Conservation (phyloP, 2,329 filamentous ascomycete genomes). For the Xylaria multiplex region DNA sequence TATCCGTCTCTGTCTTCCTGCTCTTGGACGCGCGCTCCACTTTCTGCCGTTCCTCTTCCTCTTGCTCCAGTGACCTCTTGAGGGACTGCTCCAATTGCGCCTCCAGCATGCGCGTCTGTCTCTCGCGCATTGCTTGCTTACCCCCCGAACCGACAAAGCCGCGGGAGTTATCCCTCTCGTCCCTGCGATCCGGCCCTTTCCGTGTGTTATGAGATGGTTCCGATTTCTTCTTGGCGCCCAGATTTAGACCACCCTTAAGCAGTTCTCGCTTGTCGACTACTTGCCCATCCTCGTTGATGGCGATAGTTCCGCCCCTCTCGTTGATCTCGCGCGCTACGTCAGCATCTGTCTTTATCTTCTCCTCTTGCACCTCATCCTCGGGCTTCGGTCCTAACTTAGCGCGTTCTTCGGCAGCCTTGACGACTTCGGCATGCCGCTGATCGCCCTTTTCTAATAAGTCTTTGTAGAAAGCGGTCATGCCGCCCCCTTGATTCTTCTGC, state of each 20-base stretch:
- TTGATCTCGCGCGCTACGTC: conserved; percentile 76
- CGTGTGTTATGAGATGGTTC: conserved; percentile 51
- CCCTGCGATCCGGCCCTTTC: conserved; percentile 44
- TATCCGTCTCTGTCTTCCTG: conserved; percentile 79
- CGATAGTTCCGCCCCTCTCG: conserved; percentile 68
- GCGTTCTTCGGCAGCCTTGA: conserved; percentile 72
- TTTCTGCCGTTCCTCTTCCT: conserved; percentile 70
- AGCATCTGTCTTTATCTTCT: conserved; percentile 65
- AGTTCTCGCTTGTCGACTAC: conserved; percentile 87
- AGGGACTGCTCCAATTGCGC: conserved; percentile 78
- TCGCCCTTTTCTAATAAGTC: conserved; percentile 77
- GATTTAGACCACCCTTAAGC: conserved; percentile 78
- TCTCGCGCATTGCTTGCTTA: conserved; percentile 75
- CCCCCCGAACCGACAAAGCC: conserved; percentile 58
- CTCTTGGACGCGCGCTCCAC: conserved; percentile 76
- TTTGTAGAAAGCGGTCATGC: conserved; percentile 83
- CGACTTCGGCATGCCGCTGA: conserved; percentile 72
- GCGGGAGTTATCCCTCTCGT: conserved; percentile 47
- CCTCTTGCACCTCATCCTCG: conserved; percentile 49
- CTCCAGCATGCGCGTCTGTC: conserved; percentile 82
- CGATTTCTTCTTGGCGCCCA: conserved; percentile 70
- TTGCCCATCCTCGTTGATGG: conserved; percentile 83
- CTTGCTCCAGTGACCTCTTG: conserved; percentile 77
- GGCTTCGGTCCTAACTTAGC: conserved; percentile 54
- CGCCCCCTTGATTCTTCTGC: conserved; percentile 71